These are phyloP conservation scores for Dipteronia dyeriana DNA, from an alignment of 345 rosid species.

Conservation along the genomic window DNA sequence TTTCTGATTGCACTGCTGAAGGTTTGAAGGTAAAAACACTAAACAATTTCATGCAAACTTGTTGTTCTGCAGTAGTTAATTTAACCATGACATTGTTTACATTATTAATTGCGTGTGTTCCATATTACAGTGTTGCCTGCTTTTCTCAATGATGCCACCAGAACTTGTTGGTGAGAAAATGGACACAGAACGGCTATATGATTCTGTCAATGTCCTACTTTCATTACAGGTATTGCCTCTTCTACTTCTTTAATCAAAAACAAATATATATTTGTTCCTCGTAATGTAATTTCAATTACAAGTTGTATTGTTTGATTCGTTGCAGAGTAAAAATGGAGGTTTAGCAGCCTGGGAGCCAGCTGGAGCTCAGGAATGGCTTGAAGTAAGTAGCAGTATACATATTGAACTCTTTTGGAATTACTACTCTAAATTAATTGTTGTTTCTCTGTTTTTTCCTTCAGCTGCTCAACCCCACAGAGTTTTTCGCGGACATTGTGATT, in stretches of 20 bases:
- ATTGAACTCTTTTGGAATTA: too few species aligned
- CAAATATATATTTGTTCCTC: too few species aligned
- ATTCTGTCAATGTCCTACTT: constrained; percentile 44
- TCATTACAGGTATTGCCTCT: constrained; percentile 36
- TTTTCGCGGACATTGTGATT: constrained; percentile 41
- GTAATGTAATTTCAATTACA: too few species aligned
- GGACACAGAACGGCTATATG: constrained; percentile 36
- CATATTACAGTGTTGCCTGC: constrained; percentile 38
- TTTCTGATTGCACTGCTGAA: constrained; percentile 62
- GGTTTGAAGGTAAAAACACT: constrained; percentile 32
- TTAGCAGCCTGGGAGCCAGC: constrained; percentile 67
- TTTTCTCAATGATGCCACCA: constrained; percentile 48
- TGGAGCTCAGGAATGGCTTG: constrained; percentile 53
- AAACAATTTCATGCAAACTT: neutral
- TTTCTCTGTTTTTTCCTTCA: constrained; percentile 8
- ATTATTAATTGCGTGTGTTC: neutral
- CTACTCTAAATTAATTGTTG: neutral
- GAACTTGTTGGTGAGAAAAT: constrained; percentile 46
- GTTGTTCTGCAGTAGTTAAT: neutral
- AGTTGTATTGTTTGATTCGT: constrained; percentile 17
- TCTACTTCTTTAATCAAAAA: too few species aligned
- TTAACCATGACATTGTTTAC: too few species aligned
- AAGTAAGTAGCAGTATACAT: constrained; percentile 24
- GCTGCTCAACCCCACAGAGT: constrained; percentile 52
- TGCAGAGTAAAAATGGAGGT: constrained; percentile 69